Base-by-base conservation (phyloP, 129 eudicot species). In the Artemisia argyi region DNA sequence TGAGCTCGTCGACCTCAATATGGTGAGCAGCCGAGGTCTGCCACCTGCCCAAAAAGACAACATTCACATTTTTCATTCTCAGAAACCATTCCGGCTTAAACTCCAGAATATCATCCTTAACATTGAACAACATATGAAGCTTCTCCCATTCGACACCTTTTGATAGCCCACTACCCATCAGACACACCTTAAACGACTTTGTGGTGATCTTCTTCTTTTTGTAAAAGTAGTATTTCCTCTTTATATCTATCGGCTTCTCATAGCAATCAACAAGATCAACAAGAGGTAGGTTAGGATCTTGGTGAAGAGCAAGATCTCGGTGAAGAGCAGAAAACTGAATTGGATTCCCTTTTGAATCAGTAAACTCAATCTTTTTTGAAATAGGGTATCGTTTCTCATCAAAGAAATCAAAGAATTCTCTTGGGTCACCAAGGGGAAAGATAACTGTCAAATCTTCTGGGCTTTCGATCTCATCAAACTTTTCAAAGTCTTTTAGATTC, bases 31-130 rank as follows among this genome's bases (percentile, higher is more conserved):
- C 74, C 2, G 69, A 61, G 56, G 76, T 73, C 14, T 82, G 74
- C 89, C 92, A 87, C 39, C 85, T 81, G 16, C 92, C 92, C 24
- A 87, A 46, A 58, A 73, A 79, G 59, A 87, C 47, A 16, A 84
- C 59, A 18, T 76, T 73, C 1, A 77, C 65, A 68, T 81, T 76
- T 39, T 71, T 73, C 89, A 81, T 84, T 60, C 73, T 80, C 7
- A 28, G 10, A 58, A 87, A 77, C 89, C 86, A 79, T 16, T 87
- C 89, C 0, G 66, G 82, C 68, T 73, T 73, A 24, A 79, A 62
- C 16, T 80, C 84, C 0, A 84, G 71, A 50, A 82, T 46, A 13
- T 76, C 75, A 44, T 81, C 83, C 70, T 61, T 48, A 11, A 79
- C 65, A 72, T 87, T 87, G 32, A 84, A 71, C 68, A 87, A 49